A percentile compares a stretch with the other conserved stretches of the same genome.
phyloP scores from a whole-genome alignment of 2,329 filamentous ascomycete genomes.

The Colletotrichum tropicicola region DNA sequence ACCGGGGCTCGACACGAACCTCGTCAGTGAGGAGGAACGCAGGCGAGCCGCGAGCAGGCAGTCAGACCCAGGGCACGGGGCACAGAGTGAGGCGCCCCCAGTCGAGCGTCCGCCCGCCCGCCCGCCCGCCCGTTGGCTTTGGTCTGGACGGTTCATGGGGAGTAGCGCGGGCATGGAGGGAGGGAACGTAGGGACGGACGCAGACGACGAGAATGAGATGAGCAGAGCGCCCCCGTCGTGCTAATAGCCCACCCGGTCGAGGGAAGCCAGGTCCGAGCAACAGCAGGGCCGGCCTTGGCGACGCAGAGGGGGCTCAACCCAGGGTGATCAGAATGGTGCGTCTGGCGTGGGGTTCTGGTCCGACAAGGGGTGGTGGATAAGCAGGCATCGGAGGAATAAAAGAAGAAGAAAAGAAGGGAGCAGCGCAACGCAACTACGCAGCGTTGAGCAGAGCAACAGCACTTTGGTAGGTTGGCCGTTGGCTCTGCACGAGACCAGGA shows the following conservation, averaged over 20 bases:
- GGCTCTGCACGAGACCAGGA: background rate
- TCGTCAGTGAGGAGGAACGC: no score
- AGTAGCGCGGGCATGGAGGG: background rate
- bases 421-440: no score
- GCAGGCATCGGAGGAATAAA: constrained; percentile 19
- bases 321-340: background rate
- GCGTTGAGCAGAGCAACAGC: background rate
- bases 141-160: background rate
- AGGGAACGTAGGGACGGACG: constrained; percentile 12
- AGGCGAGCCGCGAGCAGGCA: no score
- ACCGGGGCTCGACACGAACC: background rate
- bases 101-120: background rate
- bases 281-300: constrained; percentile 12
- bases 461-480: background rate
- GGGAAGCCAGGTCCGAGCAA: constrained; percentile 24
- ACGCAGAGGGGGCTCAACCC: background rate
- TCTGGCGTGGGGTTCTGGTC: constrained; percentile 7
- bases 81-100: background rate
- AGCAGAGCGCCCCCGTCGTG: constrained; percentile 13
- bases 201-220: constrained; percentile 15
- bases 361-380: constrained; percentile 8
- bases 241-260: background rate
- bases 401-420: background rate
- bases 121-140: constrained; percentile 6
- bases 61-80: no score